Evolutionary conservation across 805 yeast species (phyloP).

Genomic region (Cyberlindnera subsufficiens): DNA sequence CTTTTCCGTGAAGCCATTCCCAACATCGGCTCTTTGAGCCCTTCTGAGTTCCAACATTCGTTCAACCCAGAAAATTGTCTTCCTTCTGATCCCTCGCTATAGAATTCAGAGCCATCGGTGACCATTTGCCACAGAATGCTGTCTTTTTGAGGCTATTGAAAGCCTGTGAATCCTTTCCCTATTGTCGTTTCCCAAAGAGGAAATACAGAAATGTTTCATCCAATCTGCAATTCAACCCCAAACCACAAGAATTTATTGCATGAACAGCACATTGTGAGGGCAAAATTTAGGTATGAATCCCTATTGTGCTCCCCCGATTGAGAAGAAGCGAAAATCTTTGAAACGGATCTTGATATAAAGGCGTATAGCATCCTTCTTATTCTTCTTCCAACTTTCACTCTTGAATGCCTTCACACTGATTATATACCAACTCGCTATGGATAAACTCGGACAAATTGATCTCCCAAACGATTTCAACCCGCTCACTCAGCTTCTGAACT

Average conservation of each 20-base stretch:
- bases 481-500: slow-evolving; percentile 28
- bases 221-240: background rate
- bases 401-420: background rate
- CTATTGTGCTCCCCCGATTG: slow-evolving; percentile 6
- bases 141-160: too few species aligned
- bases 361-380: background rate
- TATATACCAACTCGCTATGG: slow-evolving; percentile 2
- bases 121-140: too few species aligned
- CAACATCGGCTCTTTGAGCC: too few species aligned
- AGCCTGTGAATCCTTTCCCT: background rate
- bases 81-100: background rate
- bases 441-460: background rate
- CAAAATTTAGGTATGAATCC: background rate
- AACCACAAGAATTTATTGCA: background rate
- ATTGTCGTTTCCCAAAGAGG: slow-evolving; percentile 8
- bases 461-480: slow-evolving; percentile 19
- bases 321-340: slow-evolving; percentile 1
- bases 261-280: too few species aligned
- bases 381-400: background rate
- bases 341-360: background rate
- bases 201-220: background rate
- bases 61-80: background rate
- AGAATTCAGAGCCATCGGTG: too few species aligned
- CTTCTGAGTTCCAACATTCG: too few species aligned
- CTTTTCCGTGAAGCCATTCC: too few species aligned